These are phyloP conservation scores for Coemansia sp. DNA, from an alignment of 192 early-diverging fungal species.

Conservation along the genomic window DNA sequence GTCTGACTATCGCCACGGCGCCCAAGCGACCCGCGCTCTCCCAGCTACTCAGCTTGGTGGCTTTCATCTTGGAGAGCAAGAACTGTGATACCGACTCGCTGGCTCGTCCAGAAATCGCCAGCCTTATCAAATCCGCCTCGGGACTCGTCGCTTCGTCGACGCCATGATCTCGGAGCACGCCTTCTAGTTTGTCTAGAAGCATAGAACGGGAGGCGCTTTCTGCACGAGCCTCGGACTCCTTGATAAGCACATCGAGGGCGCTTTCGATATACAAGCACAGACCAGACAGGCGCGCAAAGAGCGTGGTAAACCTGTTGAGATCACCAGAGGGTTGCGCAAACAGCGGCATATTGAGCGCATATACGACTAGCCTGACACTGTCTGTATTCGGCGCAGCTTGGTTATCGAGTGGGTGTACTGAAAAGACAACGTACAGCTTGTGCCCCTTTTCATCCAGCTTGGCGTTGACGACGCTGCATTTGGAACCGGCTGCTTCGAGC, in stretches of 20 bases:
- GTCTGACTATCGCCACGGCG: slow-evolving; percentile 21
- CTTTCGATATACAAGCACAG: slow-evolving; percentile 35
- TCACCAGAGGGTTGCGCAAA: slow-evolving; percentile 16
- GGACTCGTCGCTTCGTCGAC: slow-evolving; percentile 47
- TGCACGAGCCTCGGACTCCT: slow-evolving; percentile 20
- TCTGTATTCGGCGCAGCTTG: not conserved
- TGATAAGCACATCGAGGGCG: slow-evolving; percentile 11
- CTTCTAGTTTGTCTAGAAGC: slow-evolving; percentile 21
- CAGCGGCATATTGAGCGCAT: slow-evolving; percentile 22
- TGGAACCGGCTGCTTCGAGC: not conserved
- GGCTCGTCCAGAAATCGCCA: slow-evolving; percentile 37
- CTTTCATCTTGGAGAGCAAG: slow-evolving; percentile 39
- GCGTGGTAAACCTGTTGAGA: slow-evolving; percentile 19
- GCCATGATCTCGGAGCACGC: slow-evolving; percentile 44
- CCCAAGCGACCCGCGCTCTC: slow-evolving; percentile 41
- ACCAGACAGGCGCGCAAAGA: slow-evolving; percentile 33
- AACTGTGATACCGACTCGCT: slow-evolving; percentile 54
- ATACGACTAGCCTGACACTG: not conserved
- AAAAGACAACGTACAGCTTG: slow-evolving; percentile 1
- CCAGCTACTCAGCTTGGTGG: slow-evolving; percentile 33
- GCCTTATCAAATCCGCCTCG: slow-evolving; percentile 32
- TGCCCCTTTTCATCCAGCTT: slow-evolving; percentile 10
- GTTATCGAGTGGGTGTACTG: not conserved
- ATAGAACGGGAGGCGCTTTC: slow-evolving; percentile 22
- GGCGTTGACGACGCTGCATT: slow-evolving; percentile 1